phyloP scores from a whole-genome alignment of 345 rosid species.

The Eucalyptus tenuipes region DNA sequence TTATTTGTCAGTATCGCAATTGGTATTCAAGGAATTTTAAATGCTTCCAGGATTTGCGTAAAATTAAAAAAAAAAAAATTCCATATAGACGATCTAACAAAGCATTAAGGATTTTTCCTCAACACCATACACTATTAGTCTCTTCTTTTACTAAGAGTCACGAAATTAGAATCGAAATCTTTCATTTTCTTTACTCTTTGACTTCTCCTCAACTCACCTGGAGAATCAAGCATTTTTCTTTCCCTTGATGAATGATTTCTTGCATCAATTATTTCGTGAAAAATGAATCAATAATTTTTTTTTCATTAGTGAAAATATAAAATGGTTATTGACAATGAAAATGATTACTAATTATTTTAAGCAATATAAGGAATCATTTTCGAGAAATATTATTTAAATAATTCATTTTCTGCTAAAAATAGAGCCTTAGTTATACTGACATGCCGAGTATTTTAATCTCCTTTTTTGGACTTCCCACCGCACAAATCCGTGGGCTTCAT shows the following conservation, averaged over 20 bases:
- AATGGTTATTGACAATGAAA: too few species aligned
- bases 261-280: background rate
- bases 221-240: background rate
- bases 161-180: background rate
- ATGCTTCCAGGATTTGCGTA: background rate
- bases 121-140: background rate
- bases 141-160: background rate
- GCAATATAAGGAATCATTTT: too few species aligned
- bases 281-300: too few species aligned
- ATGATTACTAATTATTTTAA: too few species aligned
- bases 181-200: background rate
- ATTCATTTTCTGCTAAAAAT: background rate
- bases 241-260: background rate
- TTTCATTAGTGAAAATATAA: background rate
- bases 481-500: background rate
- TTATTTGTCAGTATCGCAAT: too few species aligned
- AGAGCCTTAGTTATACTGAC: background rate
- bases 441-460: background rate
- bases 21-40: background rate
- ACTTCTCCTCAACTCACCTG: background rate
- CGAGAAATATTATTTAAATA: too few species aligned
- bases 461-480: background rate
- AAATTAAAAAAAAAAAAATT: too few species aligned
- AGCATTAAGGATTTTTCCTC: background rate
- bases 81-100: too few species aligned